Percentiles rank a stretch among this genome's conserved stretches.
phyloP scores from a whole-genome alignment of 192 early-diverging fungal species.

The Backusella westeae region DNA sequence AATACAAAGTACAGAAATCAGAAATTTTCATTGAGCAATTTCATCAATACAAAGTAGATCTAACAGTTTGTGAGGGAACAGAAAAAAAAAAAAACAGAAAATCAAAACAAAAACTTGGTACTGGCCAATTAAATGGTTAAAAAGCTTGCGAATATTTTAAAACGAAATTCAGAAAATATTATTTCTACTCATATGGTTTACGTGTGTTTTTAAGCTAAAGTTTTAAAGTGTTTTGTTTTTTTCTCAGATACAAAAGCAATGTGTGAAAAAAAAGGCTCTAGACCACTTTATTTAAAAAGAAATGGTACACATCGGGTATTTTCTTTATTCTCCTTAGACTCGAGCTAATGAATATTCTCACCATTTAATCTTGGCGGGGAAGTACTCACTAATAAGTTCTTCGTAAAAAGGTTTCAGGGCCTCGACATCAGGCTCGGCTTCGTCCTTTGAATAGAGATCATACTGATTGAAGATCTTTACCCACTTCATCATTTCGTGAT shows the following conservation, averaged over 20 bases:
- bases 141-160: no score
- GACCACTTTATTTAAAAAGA: neutral
- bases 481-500: slow-evolving; percentile 42
- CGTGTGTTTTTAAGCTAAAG: neutral
- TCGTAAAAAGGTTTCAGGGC: slow-evolving; percentile 41
- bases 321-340: neutral
- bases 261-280: neutral
- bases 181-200: no score
- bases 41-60: no score
- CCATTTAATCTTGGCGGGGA: slow-evolving; percentile 45
- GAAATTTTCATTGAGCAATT: no score
- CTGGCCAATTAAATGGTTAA: no score
- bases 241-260: no score
- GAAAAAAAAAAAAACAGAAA: no score
- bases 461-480: slow-evolving; percentile 51
- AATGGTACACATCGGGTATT: neutral
- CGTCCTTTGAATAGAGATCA: slow-evolving; percentile 53
- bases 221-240: neutral
- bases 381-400: slow-evolving; percentile 44
- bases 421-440: slow-evolving; percentile 35
- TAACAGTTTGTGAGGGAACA: no score
- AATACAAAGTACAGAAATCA: no score
- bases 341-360: slow-evolving; percentile 15
- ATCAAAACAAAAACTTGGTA: no score
- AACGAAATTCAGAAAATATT: no score